Evolutionary conservation across 768 basidiomycete genomes (phyloP), one percentile per base, ranked within the genome.

Genomic region (Rhodotorula sphaerocarpa): DNA sequence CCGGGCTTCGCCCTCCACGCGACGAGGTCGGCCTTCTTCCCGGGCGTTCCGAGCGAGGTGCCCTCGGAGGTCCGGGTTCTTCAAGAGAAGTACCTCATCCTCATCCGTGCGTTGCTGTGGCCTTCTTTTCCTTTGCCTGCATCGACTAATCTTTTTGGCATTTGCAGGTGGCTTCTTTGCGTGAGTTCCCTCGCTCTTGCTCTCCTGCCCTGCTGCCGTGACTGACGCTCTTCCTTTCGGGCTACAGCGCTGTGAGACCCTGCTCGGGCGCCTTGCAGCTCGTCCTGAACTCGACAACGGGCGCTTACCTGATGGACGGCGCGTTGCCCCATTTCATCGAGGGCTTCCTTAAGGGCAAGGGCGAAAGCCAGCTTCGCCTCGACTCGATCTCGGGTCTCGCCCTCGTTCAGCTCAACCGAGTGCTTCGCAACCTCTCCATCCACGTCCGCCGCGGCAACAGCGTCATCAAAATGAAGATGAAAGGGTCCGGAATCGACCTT

Each of bases 261-360:
- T 59, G 63, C 43, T 15, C 31, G 23, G 3, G 0, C 11, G 54
- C 54, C 7, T 48, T 65, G 2, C 48, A 51, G 21, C 33, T 65
- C 33, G 56, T 51, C 54, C 34, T 65, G 43, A 58, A 65, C 48
- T 56, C 57, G 21, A 59, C 63, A n/a, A n/a, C n/a, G n/a, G n/a
- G n/a, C n/a, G n/a, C n/a, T n/a, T n/a, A n/a, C n/a, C n/a, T n/a
- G n/a, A n/a, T n/a, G n/a, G n/a, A n/a, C n/a, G n/a, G n/a, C n/a
- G n/a, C n/a, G n/a, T n/a, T n/a, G n/a, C n/a, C n/a, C n/a, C n/a
- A n/a, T n/a, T n/a, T n/a, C n/a, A 2, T 55, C 63, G 9, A 36
- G 34, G 16, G 63, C 58, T 12, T 65, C 51, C 58, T n/a, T 59
- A 43, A 16, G 33, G 16, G 5, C 46, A 0, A 58, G 63, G 3